Evolutionary conservation across 2,329 filamentous ascomycete genomes (phyloP), one percentile per base, ranked within the genome.

Genomic region (Beauveria asiatica): DNA sequence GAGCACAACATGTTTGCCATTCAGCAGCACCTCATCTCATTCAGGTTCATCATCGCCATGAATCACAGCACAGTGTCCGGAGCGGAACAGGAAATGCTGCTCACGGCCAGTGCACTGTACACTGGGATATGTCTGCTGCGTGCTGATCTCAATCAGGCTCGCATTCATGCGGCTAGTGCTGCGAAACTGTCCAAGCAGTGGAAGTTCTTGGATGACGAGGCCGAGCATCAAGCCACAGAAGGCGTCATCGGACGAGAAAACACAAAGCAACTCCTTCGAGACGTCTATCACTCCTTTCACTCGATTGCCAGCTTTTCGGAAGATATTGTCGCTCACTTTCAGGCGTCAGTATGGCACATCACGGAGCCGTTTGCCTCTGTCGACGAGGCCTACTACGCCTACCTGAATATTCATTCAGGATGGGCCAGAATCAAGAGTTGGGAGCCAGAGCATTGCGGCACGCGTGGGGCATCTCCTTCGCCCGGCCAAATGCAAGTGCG

Each of bases 21-120:
- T 13, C 39, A 41, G 21, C 64, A 65, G n/a, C 61, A 62, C 16
- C 64, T 57, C 33, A 57, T 61, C 11, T 61, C 63, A 3, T 64
- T 63, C 5, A 30, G 54, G 3, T 55, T 60, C n/a, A 48, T 64
- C 19, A 42, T 64, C 1, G 23, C 27, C 37, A 62, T 64, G 25
- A 60, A 44, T 3, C 21, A 39, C 17, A 42, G 48, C 11, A 30
- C 39, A 21, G 56, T 63, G 3, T 54, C 46, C 0, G 54, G 23
- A 2, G 53, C 49, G 2, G 53, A 61, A 9, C 61, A 64, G 53
- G 54, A 62, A 42, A 50, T 62, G 50, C 39, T 67, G 51, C 58
- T 67, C 30, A 30, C 62, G 5, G 59, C 64, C 30, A 61, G 57
- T 54, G 30, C 64, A 39, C 33, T 62, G n/a, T 62, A 58, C 39